Evolutionary conservation across 1,284 basidiomycete species (phyloP), one percentile per base, ranked within the genome.

Genomic region (Mycena citricolor): DNA sequence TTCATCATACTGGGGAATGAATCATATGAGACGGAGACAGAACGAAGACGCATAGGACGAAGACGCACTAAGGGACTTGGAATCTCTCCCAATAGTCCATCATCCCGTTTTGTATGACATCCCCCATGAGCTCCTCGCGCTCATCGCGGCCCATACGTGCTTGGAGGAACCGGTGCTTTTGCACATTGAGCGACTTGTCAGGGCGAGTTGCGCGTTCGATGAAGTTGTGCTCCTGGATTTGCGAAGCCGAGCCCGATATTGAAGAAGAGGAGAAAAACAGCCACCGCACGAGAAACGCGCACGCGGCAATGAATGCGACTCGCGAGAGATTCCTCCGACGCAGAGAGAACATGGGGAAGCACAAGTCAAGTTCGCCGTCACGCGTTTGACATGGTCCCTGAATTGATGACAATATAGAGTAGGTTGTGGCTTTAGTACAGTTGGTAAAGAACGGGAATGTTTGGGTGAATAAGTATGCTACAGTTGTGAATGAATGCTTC

Each of bases 61-160:
- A 48, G 36, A 71, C 83, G 63, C 57, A 90, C 87, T 89, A 93
- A 11, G 94, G 94, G 53, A 86, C 74, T 60, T 95, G 91, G 63
- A 89, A 95, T 19, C 90, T 73, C 13, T 86, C 81, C 94, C 94
- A 97, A 60, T 87, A 97, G 66, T 97, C 90, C 41, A 74, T 60
- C 32, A 86, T 77, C 8, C 94, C 94, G 56, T 88, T 80, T 37
- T 70, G 66, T 42, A 97, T 81, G 39, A 90, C 71, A 49, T 79
- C 72, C 44, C 81, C 78, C 55, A 97, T 81, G 44, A 97, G 69
- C 59, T 95, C 94, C 1, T 79, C 76, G 29, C 81, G 70, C 55
- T 92, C 83, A 58, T 94, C 91, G 52, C 91, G 71, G 1, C 91
- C 92, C 67, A 89, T 79, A 23, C 94, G 77, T 2, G 79, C 76